phyloP scores from a whole-genome alignment of 1,284 basidiomycete species.

The Boletellus deceptivus region DNA sequence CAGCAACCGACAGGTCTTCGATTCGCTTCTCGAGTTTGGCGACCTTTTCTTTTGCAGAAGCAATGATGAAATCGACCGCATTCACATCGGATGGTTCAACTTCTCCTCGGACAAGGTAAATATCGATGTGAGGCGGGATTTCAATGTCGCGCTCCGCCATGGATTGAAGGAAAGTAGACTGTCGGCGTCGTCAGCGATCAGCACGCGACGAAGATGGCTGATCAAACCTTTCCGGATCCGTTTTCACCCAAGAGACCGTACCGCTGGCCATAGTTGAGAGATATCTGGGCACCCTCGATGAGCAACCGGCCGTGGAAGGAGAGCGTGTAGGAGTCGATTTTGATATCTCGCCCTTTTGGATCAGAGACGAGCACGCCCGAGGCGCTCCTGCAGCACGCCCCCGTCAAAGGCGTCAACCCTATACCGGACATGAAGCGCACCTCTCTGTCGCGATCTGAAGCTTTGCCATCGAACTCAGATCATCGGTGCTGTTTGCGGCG shows the following conservation, averaged over 20 bases:
- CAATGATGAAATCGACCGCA: slow-evolving; percentile 94
- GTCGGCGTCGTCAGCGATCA: slow-evolving; percentile 9
- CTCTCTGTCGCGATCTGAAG: slow-evolving; percentile 86
- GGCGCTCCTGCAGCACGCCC: slow-evolving; percentile 61
- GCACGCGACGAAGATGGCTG: slow-evolving; percentile 1
- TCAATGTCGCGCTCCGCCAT: slow-evolving; percentile 92
- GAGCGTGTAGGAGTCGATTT: slow-evolving; percentile 94
- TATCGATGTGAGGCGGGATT: slow-evolving; percentile 95
- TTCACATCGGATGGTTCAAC: slow-evolving; percentile 96
- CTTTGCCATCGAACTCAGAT: slow-evolving; percentile 82
- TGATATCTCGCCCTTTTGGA: slow-evolving; percentile 91
- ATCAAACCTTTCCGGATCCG: slow-evolving; percentile 90
- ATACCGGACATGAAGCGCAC: slow-evolving; percentile 36
- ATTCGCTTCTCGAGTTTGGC: slow-evolving; percentile 94
- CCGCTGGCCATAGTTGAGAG: slow-evolving; percentile 96
- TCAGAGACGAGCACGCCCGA: slow-evolving; percentile 93
- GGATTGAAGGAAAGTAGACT: slow-evolving; percentile 71
- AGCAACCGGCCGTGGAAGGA: slow-evolving; percentile 97
- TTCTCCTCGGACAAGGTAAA: slow-evolving; percentile 95
- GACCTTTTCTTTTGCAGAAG: slow-evolving; percentile 91
- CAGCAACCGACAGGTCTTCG: slow-evolving; percentile 89
- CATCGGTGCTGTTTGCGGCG: slow-evolving; percentile 73
- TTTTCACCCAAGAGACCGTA: slow-evolving; percentile 97
- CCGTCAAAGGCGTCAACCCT: background rate
- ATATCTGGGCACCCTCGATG: slow-evolving; percentile 85